Base-by-base conservation (phyloP, 371 early-diverging fungal species). In the Rhizopus arrhizus region DNA sequence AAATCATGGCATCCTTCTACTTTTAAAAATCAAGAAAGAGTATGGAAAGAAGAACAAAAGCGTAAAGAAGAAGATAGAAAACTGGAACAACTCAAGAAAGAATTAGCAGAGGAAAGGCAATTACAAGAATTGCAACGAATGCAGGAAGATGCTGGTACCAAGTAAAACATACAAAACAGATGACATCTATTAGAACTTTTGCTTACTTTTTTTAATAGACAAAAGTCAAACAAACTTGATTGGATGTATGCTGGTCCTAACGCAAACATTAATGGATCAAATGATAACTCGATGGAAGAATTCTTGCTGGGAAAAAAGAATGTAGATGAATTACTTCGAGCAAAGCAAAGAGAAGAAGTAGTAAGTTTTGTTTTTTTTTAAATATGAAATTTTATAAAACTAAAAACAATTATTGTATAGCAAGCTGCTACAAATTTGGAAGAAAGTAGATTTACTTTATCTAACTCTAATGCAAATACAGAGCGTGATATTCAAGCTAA, bases 1-100 rank as follows among this genome's bases (percentile, higher is more conserved):
- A 98, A 97, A 77, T 92, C 92, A 38, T 97, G 97, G 97, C 97
- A 97, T 87, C 95, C 98, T 60, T 83, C 82, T 55, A 95, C 96
- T 31, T 85, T 91, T 62, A 87, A 89, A 36, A 95, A 95, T 75
- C 91, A 91, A 73, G 95, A 94, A 66, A 84, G 87, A 70, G 92
- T 96, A 45, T 96, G 96, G 92, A 89, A 94, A 65, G 88, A 85
- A 60, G 96, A 96, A 68, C 84, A 84, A 41, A 86, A 90, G 54
- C 91, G 89, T 29, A 85, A 82, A 6, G 95, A 94, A 58, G 96
- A 96, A 73, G 81, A 90, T 57, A 81, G 86, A 56, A 93, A 95
- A 66, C 73, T 92, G 15, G 95, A 91, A 9, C 94, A 94, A 79
- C 85, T 95, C 54, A 87, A 83, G 52, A 96, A 97, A 74, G 97